Evolutionary conservation across 441 rosid genomes (phyloP).

Genomic region (Croton setiger): DNA sequence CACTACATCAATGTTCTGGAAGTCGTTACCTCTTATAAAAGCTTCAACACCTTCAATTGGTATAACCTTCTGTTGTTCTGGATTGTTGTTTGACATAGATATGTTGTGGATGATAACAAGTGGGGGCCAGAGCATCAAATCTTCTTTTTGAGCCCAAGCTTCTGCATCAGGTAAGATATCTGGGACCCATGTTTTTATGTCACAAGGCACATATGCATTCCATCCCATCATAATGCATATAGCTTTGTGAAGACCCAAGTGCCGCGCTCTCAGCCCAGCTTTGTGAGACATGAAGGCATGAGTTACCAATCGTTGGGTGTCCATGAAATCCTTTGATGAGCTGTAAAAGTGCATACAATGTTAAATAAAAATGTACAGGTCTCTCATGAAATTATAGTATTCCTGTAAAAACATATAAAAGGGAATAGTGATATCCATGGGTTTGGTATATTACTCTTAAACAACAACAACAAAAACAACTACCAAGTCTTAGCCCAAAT

Average conservation of each 20-base stretch:
- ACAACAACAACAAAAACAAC: too few relatives aligned
- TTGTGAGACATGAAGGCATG: constrained; percentile 60
- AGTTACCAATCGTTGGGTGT: constrained; percentile 45
- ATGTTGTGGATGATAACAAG: constrained; percentile 48
- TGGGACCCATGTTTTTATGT: constrained; percentile 47
- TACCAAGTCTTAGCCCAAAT: too few relatives aligned
- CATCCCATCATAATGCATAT: constrained; percentile 65
- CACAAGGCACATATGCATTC: constrained; percentile 41
- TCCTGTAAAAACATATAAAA: constrained; percentile 7
- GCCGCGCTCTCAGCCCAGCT: constrained; percentile 49
- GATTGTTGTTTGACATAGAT: constrained; percentile 44
- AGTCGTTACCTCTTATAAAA: constrained; percentile 42
- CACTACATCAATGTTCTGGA: constrained; percentile 2
- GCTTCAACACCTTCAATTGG: constrained; percentile 50
- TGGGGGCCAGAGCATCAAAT: constrained; percentile 75
- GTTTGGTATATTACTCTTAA: neutral
- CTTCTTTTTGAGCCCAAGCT: constrained; percentile 52
- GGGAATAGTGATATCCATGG: too few relatives aligned
- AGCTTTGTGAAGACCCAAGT: constrained; percentile 65
- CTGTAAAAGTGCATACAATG: constrained; percentile 33
- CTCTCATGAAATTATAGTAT: neutral
- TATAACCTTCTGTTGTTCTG: constrained; percentile 43
- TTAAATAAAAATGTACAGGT: neutral
- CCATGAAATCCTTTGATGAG: constrained; percentile 54
- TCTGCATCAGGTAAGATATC: constrained; percentile 40